Evolutionary conservation across 768 basidiomycete species (phyloP).

Genomic region (Russula virescens): DNA sequence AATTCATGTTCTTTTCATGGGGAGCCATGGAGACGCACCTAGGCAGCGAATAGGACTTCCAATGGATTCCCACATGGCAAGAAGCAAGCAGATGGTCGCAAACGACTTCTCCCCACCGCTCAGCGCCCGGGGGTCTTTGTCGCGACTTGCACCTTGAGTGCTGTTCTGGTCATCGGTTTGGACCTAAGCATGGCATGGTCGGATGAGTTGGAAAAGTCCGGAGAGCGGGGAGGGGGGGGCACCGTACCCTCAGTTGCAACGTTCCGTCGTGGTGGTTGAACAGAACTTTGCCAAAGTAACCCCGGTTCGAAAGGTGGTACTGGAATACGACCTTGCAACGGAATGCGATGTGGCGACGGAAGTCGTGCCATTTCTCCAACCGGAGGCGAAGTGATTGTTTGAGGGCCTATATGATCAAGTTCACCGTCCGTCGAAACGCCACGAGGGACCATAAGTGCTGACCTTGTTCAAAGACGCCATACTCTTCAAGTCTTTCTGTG

Average conservation of each 20-base stretch:
- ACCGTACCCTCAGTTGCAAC: slow-evolving; percentile 54
- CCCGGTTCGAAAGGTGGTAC: slow-evolving; percentile 76
- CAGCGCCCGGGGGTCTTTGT: slow-evolving; percentile 81
- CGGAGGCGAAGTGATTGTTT: slow-evolving; percentile 60
- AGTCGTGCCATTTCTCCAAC: slow-evolving; percentile 74
- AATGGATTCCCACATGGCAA: slow-evolving; percentile 96
- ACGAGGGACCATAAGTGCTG: slow-evolving; percentile 14
- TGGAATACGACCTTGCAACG: slow-evolving; percentile 81
- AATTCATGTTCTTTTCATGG: neutral
- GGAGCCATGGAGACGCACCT: slow-evolving; percentile 40
- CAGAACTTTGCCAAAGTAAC: slow-evolving; percentile 82
- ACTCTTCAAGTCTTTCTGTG: slow-evolving; percentile 55
- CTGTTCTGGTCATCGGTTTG: slow-evolving; percentile 76
- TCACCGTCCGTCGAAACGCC: neutral
- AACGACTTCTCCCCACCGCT: slow-evolving; percentile 97
- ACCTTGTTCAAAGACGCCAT: slow-evolving; percentile 66
- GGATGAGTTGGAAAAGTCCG: neutral
- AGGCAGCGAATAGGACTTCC: slow-evolving; percentile 92
- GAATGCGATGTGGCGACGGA: slow-evolving; percentile 83
- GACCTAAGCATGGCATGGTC: slow-evolving; percentile 39
- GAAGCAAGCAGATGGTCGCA: slow-evolving; percentile 86
- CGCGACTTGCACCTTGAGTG: slow-evolving; percentile 50
- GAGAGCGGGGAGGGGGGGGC: neutral
- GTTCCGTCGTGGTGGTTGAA: slow-evolving; percentile 73
- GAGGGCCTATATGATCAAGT: slow-evolving; percentile 45